Percentiles rank a stretch among this genome's conserved stretches.
These are phyloP conservation scores for Podospora bellae-mahoneyi DNA, from an alignment of 495 filamentous ascomycete genomes.

Conservation along the genomic window DNA sequence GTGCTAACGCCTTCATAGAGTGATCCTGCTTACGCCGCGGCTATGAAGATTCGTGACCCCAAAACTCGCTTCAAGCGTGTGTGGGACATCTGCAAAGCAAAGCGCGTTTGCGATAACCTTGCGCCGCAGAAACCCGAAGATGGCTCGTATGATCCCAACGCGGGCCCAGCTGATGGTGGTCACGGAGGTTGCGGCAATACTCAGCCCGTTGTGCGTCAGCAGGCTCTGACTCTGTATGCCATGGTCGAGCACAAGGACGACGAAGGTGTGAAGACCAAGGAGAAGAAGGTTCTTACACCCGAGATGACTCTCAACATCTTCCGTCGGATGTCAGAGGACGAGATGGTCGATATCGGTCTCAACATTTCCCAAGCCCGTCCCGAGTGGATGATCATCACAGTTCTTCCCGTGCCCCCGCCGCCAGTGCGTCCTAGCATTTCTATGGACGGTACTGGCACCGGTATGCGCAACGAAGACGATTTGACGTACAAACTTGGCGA, in stretches of 20 bases:
- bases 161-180: conserved; percentile 36
- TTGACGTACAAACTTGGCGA: conserved; percentile 98
- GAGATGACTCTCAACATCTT: conserved; percentile 81
- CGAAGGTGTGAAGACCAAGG: conserved; percentile 75
- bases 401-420: conserved; percentile 90
- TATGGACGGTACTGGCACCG: conserved; percentile 81
- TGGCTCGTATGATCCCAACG: conserved; percentile 47
- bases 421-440: conserved; percentile 94
- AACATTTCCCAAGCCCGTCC: conserved; percentile 91
- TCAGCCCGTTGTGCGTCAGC: conserved; percentile 80
- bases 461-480: conserved; percentile 93
- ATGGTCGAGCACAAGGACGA: conserved; percentile 51
- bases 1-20: conserved; percentile 71
- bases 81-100: conserved; percentile 83
- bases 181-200: conserved; percentile 93
- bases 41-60: conserved; percentile 78
- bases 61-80: conserved; percentile 90
- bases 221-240: conserved; percentile 75
- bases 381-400: conserved; percentile 97
- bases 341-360: conserved; percentile 81
- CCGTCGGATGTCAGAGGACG: conserved; percentile 71
- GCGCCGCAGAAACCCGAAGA: conserved; percentile 56
- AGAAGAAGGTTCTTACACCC: conserved; percentile 83
- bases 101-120: conserved; percentile 76
- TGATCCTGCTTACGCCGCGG: conserved; percentile 76